Evolutionary conservation across 2,329 filamentous ascomycete genomes (phyloP), one percentile per base, ranked within the genome.

Genomic region (Akanthomyces uredinophilus): DNA sequence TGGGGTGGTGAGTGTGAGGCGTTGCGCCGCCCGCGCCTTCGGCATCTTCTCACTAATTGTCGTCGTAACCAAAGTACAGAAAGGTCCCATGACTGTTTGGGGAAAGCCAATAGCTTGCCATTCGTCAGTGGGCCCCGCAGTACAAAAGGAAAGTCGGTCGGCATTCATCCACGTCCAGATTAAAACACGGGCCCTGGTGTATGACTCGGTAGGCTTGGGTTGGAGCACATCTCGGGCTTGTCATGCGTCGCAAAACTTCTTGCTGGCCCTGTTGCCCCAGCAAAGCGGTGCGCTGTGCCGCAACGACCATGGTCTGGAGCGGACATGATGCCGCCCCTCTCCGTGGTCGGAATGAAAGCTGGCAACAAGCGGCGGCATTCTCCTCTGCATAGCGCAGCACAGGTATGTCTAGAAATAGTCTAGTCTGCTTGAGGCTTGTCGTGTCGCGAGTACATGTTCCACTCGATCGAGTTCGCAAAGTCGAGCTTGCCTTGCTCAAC

Each of bases 401-500:
- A 16, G 6, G 18, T n/a, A 27, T 39, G 24, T 18, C 22, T 37
- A 32, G 27, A 10, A 13, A 4, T 41, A 7, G 16, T 53, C 53
- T 65, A 67, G 37, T 67, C 63, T 47, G 78, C 75, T 3, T 72
- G 70, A 1, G 81, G 81, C 71, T 81, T 81, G 69, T 86, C 80
- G 67, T 86, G 83, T 37, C 84, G 75, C 55, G 83, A 85, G 70
- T 86, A 87, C 80, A 85, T 83, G 71, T 82, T 82, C 73, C 83
- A 86, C 73, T 87, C 84, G 5, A 81, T 74, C 11, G 79, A 80
- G 50, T 77, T 83, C 64, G 79, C 79, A 69, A 85, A 83, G 66
- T 83, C 81, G 37, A 87, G 74, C 72, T 84, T 84, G 55, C 83
- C 82, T 68, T 79, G 76, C 74, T 87, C 85, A 51, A 88, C 83